Evolutionary conservation across 257 asterid genomes (phyloP), one percentile per base, ranked within the genome.

Genomic region (Mitragyna speciosa): DNA sequence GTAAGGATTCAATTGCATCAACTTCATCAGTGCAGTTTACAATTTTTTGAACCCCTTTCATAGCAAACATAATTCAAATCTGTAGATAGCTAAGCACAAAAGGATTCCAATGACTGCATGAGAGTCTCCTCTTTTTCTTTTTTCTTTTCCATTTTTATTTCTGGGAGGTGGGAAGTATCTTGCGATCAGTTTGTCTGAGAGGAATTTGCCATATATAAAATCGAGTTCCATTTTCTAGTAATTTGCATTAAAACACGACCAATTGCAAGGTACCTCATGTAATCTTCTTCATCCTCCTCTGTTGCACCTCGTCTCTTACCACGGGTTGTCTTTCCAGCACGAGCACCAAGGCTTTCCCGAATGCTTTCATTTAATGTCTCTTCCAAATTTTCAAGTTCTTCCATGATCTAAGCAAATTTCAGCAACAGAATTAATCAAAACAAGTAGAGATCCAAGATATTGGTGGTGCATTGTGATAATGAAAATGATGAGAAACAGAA

Each of bases 351-450:
- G 86, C 99, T 96, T 83, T 96, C 98, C 71, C 88, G 91, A 82
- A 96, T 96, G 78, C 99, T 94, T 76, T 93, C 99, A 80, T 96
- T 96, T 87, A 96, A 84, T 54, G 99, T 96, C 88, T 96, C 99
- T 86, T 96, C 99, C 91, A 96, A 85, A 81, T 90, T 96, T 87
- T 96, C 99, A 80, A 96, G 98, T 88, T 96, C 99, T 87, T 96
- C 99, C 95, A 92, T 52, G 78, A 96, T 83, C 99, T 96, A 86
- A 68, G 47, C 59, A 75, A 56, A 71, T 72, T 63, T 73, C 70
- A 63, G 51, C 48, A 72, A 85, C 65, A 74, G 71, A 79, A 76
- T 72, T 70, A 56, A 31, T 54, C 54, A 65, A 64, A 61, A 14
- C 17, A 67, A 58, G 17, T 20, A 61, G 1, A 70, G 15, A 70